Conservation (phyloP, 2,329 filamentous ascomycete species). For the Elsinoe batatas region DNA sequence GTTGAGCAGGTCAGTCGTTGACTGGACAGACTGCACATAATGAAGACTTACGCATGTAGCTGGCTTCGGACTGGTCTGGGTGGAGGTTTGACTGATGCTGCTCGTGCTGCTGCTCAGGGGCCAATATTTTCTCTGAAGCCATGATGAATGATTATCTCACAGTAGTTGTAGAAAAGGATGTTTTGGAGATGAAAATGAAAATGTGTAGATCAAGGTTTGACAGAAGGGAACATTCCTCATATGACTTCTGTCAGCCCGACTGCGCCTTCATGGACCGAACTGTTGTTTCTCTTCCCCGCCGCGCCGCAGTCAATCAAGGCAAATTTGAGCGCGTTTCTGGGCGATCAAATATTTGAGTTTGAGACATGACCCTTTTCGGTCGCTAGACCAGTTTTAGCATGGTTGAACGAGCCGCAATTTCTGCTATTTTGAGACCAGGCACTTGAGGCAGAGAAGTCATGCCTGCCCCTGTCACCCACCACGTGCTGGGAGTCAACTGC, state of each 20-base stretch:
- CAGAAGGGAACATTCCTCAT: background rate
- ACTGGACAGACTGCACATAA: background rate
- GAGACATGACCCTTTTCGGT: background rate
- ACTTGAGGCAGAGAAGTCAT: background rate
- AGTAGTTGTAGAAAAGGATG: background rate
- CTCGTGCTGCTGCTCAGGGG: background rate
- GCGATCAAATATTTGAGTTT: background rate
- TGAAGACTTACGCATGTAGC: background rate
- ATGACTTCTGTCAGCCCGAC: background rate
- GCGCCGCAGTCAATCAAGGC: background rate
- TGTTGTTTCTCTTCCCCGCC: background rate
- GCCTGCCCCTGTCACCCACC: no score
- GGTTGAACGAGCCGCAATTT: background rate
- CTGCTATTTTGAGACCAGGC: background rate
- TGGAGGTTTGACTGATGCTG: background rate
- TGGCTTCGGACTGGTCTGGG: background rate
- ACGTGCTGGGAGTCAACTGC: no score
- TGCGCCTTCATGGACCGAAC: background rate
- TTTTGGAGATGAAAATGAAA: background rate
- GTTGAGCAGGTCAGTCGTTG: background rate
- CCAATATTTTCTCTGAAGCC: slow-evolving; percentile 6
- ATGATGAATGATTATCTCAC: background rate
- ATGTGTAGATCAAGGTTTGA: background rate
- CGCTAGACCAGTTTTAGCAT: slow-evolving; percentile 1
- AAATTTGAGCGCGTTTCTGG: background rate